Base-by-base conservation (phyloP, 345 rosid genomes). In the Aethionema arabicum region DNA sequence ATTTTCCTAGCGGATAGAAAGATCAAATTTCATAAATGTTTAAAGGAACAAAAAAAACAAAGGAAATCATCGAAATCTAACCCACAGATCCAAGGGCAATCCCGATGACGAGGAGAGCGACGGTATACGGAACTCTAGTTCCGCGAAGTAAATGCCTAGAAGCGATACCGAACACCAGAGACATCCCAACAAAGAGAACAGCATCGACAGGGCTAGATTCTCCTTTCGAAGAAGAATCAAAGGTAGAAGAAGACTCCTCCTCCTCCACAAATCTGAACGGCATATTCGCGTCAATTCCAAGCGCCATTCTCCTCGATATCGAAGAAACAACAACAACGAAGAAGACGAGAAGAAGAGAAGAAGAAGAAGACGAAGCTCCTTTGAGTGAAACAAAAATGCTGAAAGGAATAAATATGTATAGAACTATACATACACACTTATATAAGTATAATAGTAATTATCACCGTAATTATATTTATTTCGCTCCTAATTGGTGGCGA, bases 51-150 rank as follows among this genome's bases (percentile, higher is more conserved):
- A 12, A 42, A 1, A 1, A 2, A n/a, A 21, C 27, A 8, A 12
- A 42, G 15, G 40, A 47, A 35, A 39, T 13, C 2, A 52, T 1
- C n/a, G 60, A 57, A 52, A 52, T 59, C 70, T 43, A 49, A 93
- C 99, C 99, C 36, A 93, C 36, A 63, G 96, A 83, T 61, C 99
- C 99, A 31, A 90, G 87, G 52, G 65, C 85, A 33, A 93, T 79
- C 69, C 99, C 99, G 56, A 87, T 78, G 33, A 87, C 60, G 65
- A 93, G 96, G n/a, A 93, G 78, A 62, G 95, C 96, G 62, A 90
- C 90, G 21, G 97, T 93, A 74, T 90, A 93, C 6, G 97, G 99
- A 35, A 93, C 95, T 46, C 96, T 74, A 49, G 96, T 93, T 2
- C 99, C 97, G 0, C 97, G 86, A 41, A 93, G 70, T 56, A 83